These are phyloP conservation scores for Wickerhamiella azyma DNA, from an alignment of 805 yeast genomes.

Conservation along the genomic window DNA sequence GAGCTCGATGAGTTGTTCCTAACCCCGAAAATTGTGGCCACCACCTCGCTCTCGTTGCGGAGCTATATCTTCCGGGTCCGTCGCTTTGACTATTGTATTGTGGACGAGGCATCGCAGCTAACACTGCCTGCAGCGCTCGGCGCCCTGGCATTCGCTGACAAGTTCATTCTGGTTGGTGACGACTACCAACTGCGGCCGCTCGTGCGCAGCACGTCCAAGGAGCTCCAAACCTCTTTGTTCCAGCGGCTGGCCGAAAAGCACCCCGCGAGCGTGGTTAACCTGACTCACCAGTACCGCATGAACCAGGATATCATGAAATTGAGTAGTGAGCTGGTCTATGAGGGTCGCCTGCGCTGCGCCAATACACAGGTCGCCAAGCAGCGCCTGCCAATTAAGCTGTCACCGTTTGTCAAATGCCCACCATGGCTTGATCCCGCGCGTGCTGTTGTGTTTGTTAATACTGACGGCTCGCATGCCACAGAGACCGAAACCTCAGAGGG, in stretches of 20 bases:
- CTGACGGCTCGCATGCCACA: constrained; percentile 43
- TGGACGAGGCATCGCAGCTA: constrained; percentile 95
- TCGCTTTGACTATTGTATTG: constrained; percentile 78
- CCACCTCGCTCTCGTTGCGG: constrained; percentile 69
- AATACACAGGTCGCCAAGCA: constrained; percentile 49
- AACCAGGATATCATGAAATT: constrained; percentile 73
- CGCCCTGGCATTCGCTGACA: constrained; percentile 63
- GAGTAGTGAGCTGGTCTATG: constrained; percentile 67
- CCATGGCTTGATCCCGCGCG: constrained; percentile 36
- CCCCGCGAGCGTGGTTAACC: constrained; percentile 62
- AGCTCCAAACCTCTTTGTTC: constrained; percentile 64
- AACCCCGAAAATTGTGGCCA: constrained; percentile 64
- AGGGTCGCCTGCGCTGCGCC: constrained; percentile 68
- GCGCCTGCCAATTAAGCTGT: constrained; percentile 31
- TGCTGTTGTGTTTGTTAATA: constrained; percentile 66
- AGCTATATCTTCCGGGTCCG: constrained; percentile 46
- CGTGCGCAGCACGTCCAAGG: constrained; percentile 36
- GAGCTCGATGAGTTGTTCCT: constrained; percentile 38
- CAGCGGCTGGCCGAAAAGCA: constrained; percentile 54
- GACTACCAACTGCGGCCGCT: constrained; percentile 89
- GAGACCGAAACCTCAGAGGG: constrained; percentile 43
- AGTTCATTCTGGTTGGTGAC: constrained; percentile 89
- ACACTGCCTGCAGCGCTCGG: constrained; percentile 86
- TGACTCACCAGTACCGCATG: constrained; percentile 85
- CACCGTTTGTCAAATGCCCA: neutral